Base-by-base conservation (phyloP, 768 basidiomycete genomes). In the Kwoniella dejecticola region DNA sequence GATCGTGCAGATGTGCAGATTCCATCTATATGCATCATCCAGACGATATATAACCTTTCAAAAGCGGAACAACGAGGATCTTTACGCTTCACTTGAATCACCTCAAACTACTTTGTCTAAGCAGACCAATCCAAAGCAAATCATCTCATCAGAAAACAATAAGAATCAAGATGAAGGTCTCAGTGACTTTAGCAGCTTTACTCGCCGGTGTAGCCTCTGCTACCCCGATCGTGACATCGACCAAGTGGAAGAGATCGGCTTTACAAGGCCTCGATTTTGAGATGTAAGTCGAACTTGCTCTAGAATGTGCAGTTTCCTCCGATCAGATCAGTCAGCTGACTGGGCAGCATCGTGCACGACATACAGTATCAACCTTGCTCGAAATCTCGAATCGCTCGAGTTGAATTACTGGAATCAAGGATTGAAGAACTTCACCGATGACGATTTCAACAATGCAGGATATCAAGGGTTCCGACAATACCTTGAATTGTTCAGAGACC, bases 301-400 rank as follows among this genome's bases (percentile, higher is more conserved):
- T 33, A 41, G 23, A 21, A 29, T 45, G 4, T 27, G 29, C 36
- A 33, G 36, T 13, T 48, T 23, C 38, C 8, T 38, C 17, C 36
- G n/a, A n/a, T n/a, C n/a, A n/a, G n/a, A n/a, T n/a, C n/a, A n/a
- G n/a, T n/a, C n/a, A n/a, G n/a, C n/a, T n/a, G n/a, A n/a, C n/a
- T n/a, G n/a, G n/a, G n/a, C n/a, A n/a, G n/a, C n/a, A n/a, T n/a
- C n/a, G n/a, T n/a, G n/a, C n/a, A n/a, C n/a, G n/a, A n/a, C n/a
- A n/a, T n/a, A n/a, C n/a, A 67, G 61, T 41, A 44, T 67, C 57
- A 67, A 67, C 36, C 58, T 67, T n/a, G 66, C 66, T 17, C 49
- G 66, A 33, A 67, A 67, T 41, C 52, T 67, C 38, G 66, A 67
- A 49, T 63, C 66, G 7, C 53, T 67, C 8, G 60, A 67, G 38